Base-by-base conservation (phyloP, 139 green algal species). In the Microglena sp. region DNA sequence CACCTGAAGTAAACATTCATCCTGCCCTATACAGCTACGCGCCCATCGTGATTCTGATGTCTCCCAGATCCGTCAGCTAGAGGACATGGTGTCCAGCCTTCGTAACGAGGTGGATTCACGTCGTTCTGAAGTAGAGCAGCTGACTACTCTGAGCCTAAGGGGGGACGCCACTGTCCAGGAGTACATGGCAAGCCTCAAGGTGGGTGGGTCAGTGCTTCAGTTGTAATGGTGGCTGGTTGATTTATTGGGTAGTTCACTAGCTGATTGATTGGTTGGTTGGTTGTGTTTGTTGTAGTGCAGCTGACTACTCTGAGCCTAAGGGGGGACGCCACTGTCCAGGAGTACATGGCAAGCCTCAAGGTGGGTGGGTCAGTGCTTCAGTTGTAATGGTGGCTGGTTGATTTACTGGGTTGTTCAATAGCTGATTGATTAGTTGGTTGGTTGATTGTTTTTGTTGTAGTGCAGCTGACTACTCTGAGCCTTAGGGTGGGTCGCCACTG, bases 81-180 rank as follows among this genome's bases (percentile, higher is more conserved):
- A 11, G 11, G 40, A 50, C 11, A 50, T 50, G 11, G 15, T 50
- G 15, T 24, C 11, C 40, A 24, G 40, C 15, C 15, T 11, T 15
- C 15, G 40, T 50, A 50, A 15, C 11, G 40, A 50, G 15, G 40
- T 50, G 40, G 40, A 24, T 15, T 24, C 11, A 24, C 11, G 40
- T 15, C 11, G 40, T 31, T 26, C 50, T 43, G 72, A 85, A 66
- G 78, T 87, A 62, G 81, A 87, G 33, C 70, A 82, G 73, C 70
- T 87, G 33, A 85, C 70, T 18, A 84, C 73, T 4, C 70, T 87
- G 55, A 77, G 75, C 55, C 62, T 87, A 40, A 58, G 72, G 28
- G 82, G 80, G 2, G 82, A 89, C 54, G 80, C 82, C n/a, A 89
- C 82, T 2, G 70, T 89, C 36, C 79, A 86, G 61, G 82, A 86